A percentile compares a stretch with the other conserved stretches of the same genome.
These are phyloP conservation scores for Oemleria cerasiformis DNA, from an alignment of 306 rosid genomes.

Conservation along the genomic window DNA sequence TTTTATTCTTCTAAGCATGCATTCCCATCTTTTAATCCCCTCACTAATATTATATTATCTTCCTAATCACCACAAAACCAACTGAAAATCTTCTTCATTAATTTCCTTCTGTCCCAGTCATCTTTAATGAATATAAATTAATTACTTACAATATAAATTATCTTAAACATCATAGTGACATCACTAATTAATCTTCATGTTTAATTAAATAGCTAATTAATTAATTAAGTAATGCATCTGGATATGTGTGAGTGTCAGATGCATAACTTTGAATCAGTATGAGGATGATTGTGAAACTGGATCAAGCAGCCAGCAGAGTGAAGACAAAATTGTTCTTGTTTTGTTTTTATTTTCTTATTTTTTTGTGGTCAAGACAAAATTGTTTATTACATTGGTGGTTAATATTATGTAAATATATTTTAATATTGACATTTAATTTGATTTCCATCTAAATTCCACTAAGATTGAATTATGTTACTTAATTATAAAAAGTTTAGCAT, in stretches of 20 bases:
- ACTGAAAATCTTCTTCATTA: conserved; percentile 18
- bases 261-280: background rate
- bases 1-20: conserved; percentile 55
- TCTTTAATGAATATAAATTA: conserved; percentile 7
- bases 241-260: background rate
- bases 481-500: background rate
- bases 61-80: conserved; percentile 21
- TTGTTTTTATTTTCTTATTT: too few species aligned
- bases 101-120: conserved; percentile 9
- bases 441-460: background rate
- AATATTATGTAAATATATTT: background rate
- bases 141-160: background rate
- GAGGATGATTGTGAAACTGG: background rate
- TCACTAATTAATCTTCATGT: conserved; percentile 20
- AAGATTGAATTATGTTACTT: background rate
- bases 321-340: background rate
- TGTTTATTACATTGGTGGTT: background rate
- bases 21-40: conserved; percentile 28
- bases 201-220: background rate
- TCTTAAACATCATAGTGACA: conserved; percentile 32
- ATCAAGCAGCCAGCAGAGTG: conserved; percentile 3
- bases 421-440: background rate
- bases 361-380: background rate
- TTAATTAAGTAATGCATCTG: background rate
- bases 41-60: conserved; percentile 32